Conservation (phyloP, 306 rosid genomes). For the Lathyrus tuberosus region DNA sequence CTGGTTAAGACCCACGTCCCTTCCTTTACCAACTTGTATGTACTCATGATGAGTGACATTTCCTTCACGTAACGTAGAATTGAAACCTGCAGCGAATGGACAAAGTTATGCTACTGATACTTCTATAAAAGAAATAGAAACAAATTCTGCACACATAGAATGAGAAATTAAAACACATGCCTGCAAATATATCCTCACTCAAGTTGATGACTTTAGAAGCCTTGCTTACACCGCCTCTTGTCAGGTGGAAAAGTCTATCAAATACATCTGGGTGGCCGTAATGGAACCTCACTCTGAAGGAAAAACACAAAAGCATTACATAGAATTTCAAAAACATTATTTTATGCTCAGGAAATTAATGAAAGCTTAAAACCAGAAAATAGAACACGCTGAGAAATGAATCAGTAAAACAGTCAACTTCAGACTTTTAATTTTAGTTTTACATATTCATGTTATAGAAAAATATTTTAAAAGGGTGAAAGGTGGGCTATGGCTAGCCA, state of each 20-base stretch:
- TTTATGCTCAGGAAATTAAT: conserved; percentile 5
- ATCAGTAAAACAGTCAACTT: no score
- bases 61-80: conserved; percentile 92
- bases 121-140: conserved; percentile 25
- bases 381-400: neutral
- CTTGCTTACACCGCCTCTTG: conserved; percentile 98
- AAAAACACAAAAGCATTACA: conserved; percentile 37
- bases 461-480: conserved; percentile 16
- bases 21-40: conserved; percentile 97
- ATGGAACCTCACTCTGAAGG: conserved; percentile 94
- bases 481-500: conserved; percentile 5
- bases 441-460: conserved; percentile 6
- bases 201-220: conserved; percentile 91
- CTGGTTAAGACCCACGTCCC: conserved; percentile 97
- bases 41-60: conserved; percentile 96
- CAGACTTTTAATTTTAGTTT: neutral
- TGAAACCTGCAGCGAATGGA: conserved; percentile 66
- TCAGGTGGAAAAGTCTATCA: conserved; percentile 90
- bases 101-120: conserved; percentile 17
- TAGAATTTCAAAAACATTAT: conserved; percentile 27
- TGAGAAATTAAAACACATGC: conserved; percentile 47
- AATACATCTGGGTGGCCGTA: conserved; percentile 99
- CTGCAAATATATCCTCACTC: conserved; percentile 99
- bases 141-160: conserved; percentile 12
- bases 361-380: conserved; percentile 18